These are phyloP conservation scores for Sisymbrium irio DNA, from an alignment of 345 rosid species.

Conservation along the genomic window DNA sequence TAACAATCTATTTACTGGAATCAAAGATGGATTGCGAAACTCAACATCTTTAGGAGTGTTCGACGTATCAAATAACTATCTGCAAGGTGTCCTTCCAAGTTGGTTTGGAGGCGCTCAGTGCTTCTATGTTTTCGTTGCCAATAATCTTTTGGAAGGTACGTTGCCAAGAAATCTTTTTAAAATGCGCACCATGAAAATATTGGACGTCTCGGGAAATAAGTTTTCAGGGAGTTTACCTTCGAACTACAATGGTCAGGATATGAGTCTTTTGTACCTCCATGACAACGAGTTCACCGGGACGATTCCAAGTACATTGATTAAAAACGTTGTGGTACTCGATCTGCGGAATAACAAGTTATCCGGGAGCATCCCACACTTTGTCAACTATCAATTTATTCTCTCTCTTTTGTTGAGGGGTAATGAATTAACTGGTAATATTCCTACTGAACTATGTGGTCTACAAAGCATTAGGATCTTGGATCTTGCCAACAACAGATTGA, in stretches of 20 bases:
- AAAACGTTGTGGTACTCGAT: background rate
- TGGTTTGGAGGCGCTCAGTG: no score
- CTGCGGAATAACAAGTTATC: background rate
- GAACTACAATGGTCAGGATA: accelerated
- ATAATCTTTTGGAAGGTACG: no score
- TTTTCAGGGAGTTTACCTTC: constrained; percentile 20
- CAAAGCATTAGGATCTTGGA: background rate
- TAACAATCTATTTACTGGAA: no score
- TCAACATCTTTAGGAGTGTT: no score
- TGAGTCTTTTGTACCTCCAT: background rate
- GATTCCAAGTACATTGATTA: background rate
- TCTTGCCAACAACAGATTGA: background rate
- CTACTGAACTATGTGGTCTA: background rate
- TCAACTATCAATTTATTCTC: background rate
- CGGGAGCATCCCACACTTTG: background rate
- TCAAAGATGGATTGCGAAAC: no score
- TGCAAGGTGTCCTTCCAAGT: no score
- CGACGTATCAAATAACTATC: no score
- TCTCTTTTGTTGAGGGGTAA: background rate
- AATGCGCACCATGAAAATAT: background rate
- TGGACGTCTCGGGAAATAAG: constrained; percentile 20
- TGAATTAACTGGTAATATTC: background rate
- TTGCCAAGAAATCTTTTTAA: background rate
- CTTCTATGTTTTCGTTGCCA: no score
- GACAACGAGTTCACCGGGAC: background rate